These are phyloP conservation scores for Acer negundo DNA, from an alignment of 345 rosid genomes.

Conservation along the genomic window DNA sequence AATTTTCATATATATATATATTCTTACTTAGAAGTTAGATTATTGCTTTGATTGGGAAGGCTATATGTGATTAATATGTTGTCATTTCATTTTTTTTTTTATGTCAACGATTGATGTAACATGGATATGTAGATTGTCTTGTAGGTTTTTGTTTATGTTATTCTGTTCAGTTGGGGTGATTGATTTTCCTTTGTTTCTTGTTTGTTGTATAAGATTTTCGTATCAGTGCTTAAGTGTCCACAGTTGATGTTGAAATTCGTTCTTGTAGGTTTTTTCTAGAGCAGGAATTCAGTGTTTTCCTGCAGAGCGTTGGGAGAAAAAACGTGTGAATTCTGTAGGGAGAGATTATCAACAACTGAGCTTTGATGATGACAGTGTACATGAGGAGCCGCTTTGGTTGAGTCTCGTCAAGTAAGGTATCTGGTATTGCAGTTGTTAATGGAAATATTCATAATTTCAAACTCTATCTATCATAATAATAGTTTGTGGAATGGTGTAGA, in stretches of 20 bases:
- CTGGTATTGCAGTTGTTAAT: slow-evolving; percentile 36
- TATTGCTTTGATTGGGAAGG: too few relatives aligned
- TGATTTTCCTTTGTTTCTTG: not conserved
- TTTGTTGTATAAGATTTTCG: too few relatives aligned
- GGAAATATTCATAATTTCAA: not conserved
- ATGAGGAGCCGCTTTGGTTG: slow-evolving; percentile 48
- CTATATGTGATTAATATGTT: too few relatives aligned
- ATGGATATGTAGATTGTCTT: too few relatives aligned
- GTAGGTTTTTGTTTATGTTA: too few relatives aligned
- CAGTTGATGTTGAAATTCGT: slow-evolving; percentile 16
- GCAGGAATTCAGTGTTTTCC: slow-evolving; percentile 15
- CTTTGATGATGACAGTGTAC: slow-evolving; percentile 24
- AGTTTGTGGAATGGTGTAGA: not conserved
- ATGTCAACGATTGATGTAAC: too few relatives aligned
- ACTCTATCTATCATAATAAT: not conserved
- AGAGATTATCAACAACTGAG: slow-evolving; percentile 31
- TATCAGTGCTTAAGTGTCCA: not conserved
- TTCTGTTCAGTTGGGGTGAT: slow-evolving; percentile 8
- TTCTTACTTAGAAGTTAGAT: too few relatives aligned
- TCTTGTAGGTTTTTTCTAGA: slow-evolving; percentile 18
- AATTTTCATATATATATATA: too few relatives aligned
- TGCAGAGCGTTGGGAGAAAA: not conserved
- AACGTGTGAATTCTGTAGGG: slow-evolving; percentile 20
- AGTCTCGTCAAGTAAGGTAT: slow-evolving; percentile 43
- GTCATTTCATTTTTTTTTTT: too few relatives aligned